A percentile compares a stretch with the other conserved stretches of the same genome.
phyloP scores from a whole-genome alignment of 2,329 filamentous ascomycete species.

The Ophiostoma sp. region DNA sequence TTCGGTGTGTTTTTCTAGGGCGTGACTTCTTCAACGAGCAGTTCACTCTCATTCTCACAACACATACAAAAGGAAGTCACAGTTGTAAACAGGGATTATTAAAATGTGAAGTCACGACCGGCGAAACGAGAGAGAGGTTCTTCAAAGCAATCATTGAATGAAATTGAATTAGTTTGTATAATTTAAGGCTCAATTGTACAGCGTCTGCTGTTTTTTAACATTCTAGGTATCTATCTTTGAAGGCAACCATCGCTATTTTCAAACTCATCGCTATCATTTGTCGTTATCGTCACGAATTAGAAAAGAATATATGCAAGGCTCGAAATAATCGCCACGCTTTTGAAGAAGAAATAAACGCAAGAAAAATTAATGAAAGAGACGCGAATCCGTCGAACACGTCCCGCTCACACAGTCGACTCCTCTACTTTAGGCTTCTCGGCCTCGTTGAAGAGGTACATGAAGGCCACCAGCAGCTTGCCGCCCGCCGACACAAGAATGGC shows the following conservation, averaged over 20 bases:
- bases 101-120: not conserved
- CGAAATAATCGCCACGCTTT: not conserved
- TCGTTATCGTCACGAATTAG: constrained; percentile 7
- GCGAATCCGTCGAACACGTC: not conserved
- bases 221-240: not conserved
- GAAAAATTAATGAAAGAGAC: not conserved
- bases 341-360: not conserved
- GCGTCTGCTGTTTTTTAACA: not conserved
- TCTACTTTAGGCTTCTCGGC: constrained; percentile 36
- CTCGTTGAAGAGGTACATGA: constrained; percentile 47
- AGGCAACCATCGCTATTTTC: not conserved
- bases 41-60: not conserved
- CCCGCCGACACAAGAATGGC: constrained; percentile 47
- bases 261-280: constrained; percentile 1
- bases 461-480: constrained; percentile 48
- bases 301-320: not conserved
- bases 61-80: not conserved
- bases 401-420: constrained; percentile 19
- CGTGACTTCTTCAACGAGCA: not conserved
- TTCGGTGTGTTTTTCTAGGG: not conserved
- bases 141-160: not conserved
- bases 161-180: not conserved
- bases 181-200: not conserved
- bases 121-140: not conserved
- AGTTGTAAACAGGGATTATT: too few species aligned